Base-by-base conservation (phyloP, 176 grass and related monocot genomes). In the Musa troglodytarum region DNA sequence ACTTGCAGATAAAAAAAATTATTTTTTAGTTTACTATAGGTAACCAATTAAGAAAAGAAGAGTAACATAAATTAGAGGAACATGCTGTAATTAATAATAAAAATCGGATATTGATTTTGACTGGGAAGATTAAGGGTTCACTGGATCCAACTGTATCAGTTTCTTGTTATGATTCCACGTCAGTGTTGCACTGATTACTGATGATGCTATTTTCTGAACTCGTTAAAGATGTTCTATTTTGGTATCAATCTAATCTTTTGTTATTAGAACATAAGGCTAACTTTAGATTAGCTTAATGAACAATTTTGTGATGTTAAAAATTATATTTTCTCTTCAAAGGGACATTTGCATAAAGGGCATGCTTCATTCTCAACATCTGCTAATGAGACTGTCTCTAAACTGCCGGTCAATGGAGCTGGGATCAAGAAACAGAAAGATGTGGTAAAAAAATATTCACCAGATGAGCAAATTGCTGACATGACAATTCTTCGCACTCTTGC, bases 351-450 rank as follows among this genome's bases (percentile, higher is more conserved):
- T 75, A 97, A 85, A 66, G 77, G 78, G 19, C 82, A 78, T 83
- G 77, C 88, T 65, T 98, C 65, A 21, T 87, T 93, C 63, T 98
- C 95, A 23, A 93, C 95, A 50, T 91, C 95, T 49, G 68, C 95
- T 75, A 89, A 84, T 85, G 51, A 78, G 2, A 72, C 76, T 73
- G n/a, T 77, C 76, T 66, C 71, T 75, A 73, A 63, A 69, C 89
- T 90, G 21, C 76, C 82, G 0, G 65, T 55, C 12, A 75, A 75
- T 75, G 84, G 79, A 14, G 52, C 72, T 84, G 74, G 81, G 76
- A 82, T 76, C 62, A 91, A 98, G 65, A 29, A 81, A 76, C 82
- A 79, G 68, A 86, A 81, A 82, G 74, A 84, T 76, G 54, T 63
- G 9, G 52, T 76, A 0, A 88, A 84, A 80, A 89, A 89, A 69